A percentile compares a stretch with the other conserved stretches of the same genome.
phyloP scores from a whole-genome alignment of 345 rosid species.

The Syzygium grande region DNA sequence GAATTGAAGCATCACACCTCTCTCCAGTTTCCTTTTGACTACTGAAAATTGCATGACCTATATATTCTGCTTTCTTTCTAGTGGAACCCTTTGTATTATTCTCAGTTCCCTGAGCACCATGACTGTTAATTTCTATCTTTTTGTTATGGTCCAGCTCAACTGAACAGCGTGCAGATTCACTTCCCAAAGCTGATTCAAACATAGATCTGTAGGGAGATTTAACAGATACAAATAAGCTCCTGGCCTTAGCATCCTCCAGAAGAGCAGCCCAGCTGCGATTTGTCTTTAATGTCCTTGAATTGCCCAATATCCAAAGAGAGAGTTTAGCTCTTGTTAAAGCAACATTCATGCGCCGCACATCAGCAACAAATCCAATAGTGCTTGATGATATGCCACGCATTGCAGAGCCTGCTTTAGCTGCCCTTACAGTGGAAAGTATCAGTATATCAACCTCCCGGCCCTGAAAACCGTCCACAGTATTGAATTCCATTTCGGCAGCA shows the following conservation, averaged over 20 bases:
- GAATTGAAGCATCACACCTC: constrained; percentile 8
- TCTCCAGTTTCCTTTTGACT: background rate
- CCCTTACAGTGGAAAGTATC: constrained; percentile 91
- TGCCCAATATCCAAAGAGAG: constrained; percentile 92
- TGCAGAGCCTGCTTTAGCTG: constrained; percentile 33
- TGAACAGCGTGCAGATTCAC: constrained; percentile 7
- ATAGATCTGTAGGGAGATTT: constrained; percentile 46
- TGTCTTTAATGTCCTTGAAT: constrained; percentile 64
- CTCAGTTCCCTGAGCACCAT: background rate
- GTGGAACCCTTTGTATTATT: background rate
- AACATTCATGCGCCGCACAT: constrained; percentile 93
- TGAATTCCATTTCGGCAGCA: constrained; percentile 74
- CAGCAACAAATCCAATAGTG: constrained; percentile 89
- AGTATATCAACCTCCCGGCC: constrained; percentile 91
- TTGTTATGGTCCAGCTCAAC: constrained; percentile 11
- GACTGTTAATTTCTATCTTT: constrained; percentile 6
- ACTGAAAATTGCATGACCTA: background rate
- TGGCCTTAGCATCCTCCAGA: constrained; percentile 73
- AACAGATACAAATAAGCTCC: constrained; percentile 52
- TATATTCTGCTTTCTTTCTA: background rate
- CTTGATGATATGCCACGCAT: constrained; percentile 28
- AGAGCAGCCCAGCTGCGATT: constrained; percentile 82
- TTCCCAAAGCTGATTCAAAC: constrained; percentile 24
- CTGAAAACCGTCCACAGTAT: constrained; percentile 96
- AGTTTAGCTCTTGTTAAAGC: constrained; percentile 92